These are phyloP conservation scores for Hansfordia pulvinata DNA, from an alignment of 2,329 filamentous ascomycete species.

Conservation along the genomic window DNA sequence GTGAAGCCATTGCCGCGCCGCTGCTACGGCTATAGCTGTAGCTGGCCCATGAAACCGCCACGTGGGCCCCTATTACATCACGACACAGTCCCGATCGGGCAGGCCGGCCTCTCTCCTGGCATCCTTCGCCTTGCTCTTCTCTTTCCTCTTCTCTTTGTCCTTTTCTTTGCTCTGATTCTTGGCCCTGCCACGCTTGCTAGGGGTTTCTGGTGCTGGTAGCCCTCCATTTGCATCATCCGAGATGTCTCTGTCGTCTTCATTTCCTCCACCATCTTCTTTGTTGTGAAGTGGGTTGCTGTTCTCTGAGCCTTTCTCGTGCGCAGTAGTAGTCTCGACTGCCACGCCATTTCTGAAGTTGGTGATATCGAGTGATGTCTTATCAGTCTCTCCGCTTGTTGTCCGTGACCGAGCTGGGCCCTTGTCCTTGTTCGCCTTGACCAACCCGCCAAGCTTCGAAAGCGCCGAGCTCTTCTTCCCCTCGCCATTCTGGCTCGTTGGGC, in stretches of 20 bases:
- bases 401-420: constrained; percentile 17
- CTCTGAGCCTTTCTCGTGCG: background rate
- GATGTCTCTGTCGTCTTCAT: no score
- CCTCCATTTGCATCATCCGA: no score
- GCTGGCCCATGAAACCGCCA: background rate
- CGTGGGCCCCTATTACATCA: constrained; percentile 12
- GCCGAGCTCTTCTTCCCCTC: constrained; percentile 44
- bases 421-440: constrained; percentile 39
- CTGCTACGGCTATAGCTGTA: no score
- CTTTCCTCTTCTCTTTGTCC: constrained; percentile 6
- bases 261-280: no score
- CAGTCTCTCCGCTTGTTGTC: constrained; percentile 5
- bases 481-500: constrained; percentile 43
- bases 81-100: constrained; percentile 16
- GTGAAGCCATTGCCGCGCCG: no score
- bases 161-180: constrained; percentile 6
- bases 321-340: background rate
- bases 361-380: constrained; percentile 7
- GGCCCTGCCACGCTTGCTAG: no score
- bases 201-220: no score
- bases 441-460: constrained; percentile 39
- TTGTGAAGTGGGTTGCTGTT: no score
- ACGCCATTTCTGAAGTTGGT: constrained; percentile 4
- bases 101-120: constrained; percentile 9
- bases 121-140: constrained; percentile 13